These are phyloP conservation scores for Micractinium sp. DNA, from an alignment of 139 green algal genomes.

Conservation along the genomic window DNA sequence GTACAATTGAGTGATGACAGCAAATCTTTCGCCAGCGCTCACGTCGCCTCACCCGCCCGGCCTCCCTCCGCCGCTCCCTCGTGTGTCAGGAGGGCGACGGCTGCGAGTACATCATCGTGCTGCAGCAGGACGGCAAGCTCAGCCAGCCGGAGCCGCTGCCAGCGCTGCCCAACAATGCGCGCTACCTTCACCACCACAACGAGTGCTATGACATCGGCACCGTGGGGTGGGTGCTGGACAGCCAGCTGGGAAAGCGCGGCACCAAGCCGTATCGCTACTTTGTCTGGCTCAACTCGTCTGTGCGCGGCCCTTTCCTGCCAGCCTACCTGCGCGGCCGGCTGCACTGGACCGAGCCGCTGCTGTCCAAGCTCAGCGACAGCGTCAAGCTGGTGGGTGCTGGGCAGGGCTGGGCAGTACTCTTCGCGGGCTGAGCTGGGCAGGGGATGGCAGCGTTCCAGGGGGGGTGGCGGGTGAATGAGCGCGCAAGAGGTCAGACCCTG, in stretches of 20 bases:
- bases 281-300: constrained; percentile 61
- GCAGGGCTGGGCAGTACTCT: neutral
- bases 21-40: too few relatives aligned
- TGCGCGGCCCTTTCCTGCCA: constrained; percentile 61
- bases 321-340: constrained; percentile 48
- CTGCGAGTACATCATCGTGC: constrained; percentile 79
- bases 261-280: constrained; percentile 46
- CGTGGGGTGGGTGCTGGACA: constrained; percentile 76
- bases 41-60: neutral
- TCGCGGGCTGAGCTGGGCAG: too few relatives aligned
- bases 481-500: neutral
- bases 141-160: constrained; percentile 43
- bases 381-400: constrained; percentile 58
- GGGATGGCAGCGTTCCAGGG: too few relatives aligned
- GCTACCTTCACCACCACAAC: constrained; percentile 73
- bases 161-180: constrained; percentile 64
- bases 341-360: constrained; percentile 54
- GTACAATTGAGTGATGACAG: too few relatives aligned
- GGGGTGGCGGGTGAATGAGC: neutral
- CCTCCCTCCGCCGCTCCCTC: neutral
- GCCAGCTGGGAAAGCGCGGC: constrained; percentile 11
- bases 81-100: constrained; percentile 37
- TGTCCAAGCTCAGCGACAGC: constrained; percentile 34
- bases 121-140: constrained; percentile 55
- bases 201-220: constrained; percentile 87